Percentiles rank a stretch among this genome's conserved stretches.
Conservation (phyloP, 2,329 filamentous ascomycete genomes). For the Sclerotinia minor region DNA sequence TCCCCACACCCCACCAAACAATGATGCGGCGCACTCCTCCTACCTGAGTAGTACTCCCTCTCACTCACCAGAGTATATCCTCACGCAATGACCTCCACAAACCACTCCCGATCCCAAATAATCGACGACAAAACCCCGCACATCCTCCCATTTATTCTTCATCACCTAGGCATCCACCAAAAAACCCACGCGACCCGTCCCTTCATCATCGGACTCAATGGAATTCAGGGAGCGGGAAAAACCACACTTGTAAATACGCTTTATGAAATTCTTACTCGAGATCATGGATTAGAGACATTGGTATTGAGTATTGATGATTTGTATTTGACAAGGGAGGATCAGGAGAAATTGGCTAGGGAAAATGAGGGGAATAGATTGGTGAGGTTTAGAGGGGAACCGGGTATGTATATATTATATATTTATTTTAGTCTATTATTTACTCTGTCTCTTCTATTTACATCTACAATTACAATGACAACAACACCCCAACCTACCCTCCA, state of each 20-base stretch:
- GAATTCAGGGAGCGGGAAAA: slow-evolving; percentile 89
- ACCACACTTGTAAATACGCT: slow-evolving; percentile 78
- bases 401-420: slow-evolving; percentile 31
- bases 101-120: slow-evolving; percentile 46
- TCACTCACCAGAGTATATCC: too few relatives aligned
- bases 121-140: slow-evolving; percentile 76
- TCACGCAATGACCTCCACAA: neutral
- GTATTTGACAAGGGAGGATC: slow-evolving; percentile 62
- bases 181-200: slow-evolving; percentile 49
- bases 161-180: slow-evolving; percentile 56
- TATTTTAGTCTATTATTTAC: neutral
- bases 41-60: neutral
- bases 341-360: slow-evolving; percentile 52
- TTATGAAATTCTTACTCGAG: slow-evolving; percentile 52
- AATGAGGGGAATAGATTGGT: slow-evolving; percentile 61
- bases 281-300: slow-evolving; percentile 54
- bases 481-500: neutral
- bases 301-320: slow-evolving; percentile 69
- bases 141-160: slow-evolving; percentile 75
- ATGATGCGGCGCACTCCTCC: neutral
- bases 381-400: slow-evolving; percentile 66
- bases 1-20: neutral
- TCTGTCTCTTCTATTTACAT: neutral
- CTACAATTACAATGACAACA: too few relatives aligned
- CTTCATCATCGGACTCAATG: slow-evolving; percentile 86